Percentiles rank a stretch among this genome's conserved stretches.
Conservation (phyloP, 306 rosid species). For the Alnus glutinosa region DNA sequence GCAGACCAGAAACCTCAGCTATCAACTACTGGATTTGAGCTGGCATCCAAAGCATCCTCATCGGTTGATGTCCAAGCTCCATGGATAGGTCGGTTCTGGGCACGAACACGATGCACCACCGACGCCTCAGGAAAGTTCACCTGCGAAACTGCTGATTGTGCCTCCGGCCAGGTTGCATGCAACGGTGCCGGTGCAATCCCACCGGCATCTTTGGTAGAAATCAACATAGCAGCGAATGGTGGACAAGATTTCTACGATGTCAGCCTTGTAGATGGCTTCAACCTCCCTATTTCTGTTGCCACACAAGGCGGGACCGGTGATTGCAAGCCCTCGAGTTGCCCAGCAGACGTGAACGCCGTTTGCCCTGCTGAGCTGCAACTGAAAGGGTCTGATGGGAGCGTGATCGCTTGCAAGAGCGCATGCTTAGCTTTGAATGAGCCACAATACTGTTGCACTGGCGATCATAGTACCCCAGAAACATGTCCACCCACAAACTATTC, state of each 20-base stretch:
- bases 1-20: too few species aligned
- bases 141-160: too few species aligned
- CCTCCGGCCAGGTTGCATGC: slow-evolving; percentile 27
- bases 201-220: slow-evolving; percentile 30
- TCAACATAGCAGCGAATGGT: background rate
- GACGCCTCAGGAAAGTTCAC: too few species aligned
- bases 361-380: slow-evolving; percentile 42
- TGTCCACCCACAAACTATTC: too few species aligned
- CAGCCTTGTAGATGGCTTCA: slow-evolving; percentile 73
- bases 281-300: slow-evolving; percentile 47
- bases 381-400: slow-evolving; percentile 33
- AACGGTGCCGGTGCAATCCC: slow-evolving; percentile 56
- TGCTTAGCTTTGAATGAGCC: slow-evolving; percentile 45
- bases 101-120: too few species aligned
- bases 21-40: too few species aligned
- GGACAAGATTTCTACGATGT: slow-evolving; percentile 67
- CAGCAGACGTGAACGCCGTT: slow-evolving; percentile 23
- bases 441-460: slow-evolving; percentile 34
- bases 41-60: too few species aligned
- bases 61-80: too few species aligned
- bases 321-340: slow-evolving; percentile 26
- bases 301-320: slow-evolving; percentile 30
- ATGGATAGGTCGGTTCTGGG: too few species aligned
- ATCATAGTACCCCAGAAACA: too few species aligned
- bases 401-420: slow-evolving; percentile 70